phyloP scores from a whole-genome alignment of 345 rosid genomes.

The Crucihimalaya himalaica region DNA sequence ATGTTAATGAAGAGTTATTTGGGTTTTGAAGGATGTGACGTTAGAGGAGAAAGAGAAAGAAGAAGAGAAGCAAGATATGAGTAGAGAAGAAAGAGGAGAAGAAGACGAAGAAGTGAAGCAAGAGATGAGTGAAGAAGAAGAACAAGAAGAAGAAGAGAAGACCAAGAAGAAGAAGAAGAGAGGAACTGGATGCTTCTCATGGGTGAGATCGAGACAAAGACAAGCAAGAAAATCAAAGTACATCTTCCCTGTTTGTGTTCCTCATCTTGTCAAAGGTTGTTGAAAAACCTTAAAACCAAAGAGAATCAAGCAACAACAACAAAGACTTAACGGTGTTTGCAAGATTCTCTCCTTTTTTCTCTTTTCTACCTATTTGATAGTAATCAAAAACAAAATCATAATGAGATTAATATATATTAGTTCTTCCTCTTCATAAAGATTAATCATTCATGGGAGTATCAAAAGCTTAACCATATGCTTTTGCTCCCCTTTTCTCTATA shows the following conservation, averaged over 20 bases:
- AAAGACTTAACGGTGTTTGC: constrained; percentile 1
- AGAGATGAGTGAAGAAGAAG: constrained; percentile 19
- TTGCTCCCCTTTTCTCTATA: constrained; percentile 29
- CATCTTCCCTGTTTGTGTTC: constrained; percentile 47
- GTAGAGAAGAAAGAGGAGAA: constrained; percentile 28
- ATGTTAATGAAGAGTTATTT: neutral
- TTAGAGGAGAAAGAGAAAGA: constrained; percentile 37
- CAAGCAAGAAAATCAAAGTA: constrained; percentile 47
- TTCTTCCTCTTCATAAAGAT: constrained; percentile 26
- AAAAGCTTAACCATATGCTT: constrained; percentile 25
- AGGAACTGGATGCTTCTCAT: constrained; percentile 68
- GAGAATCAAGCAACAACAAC: constrained; percentile 19
- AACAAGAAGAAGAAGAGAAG: constrained; percentile 16
- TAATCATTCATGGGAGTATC: constrained; percentile 28
- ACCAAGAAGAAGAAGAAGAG: constrained; percentile 29
- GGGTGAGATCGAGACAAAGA: constrained; percentile 62
- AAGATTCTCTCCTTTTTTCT: constrained; percentile 18
- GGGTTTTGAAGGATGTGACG: constrained; percentile 41
- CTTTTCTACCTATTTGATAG: neutral
- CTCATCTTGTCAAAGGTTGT: constrained; percentile 43
- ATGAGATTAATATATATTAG: constrained; percentile 14
- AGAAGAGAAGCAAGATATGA: constrained; percentile 17
- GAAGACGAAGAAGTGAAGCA: constrained; percentile 24
- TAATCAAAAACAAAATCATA: constrained; percentile 13
- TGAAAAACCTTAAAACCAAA: constrained; percentile 14